Evolutionary conservation across 2,329 filamentous ascomycete species (phyloP).

Genomic region (Biscogniauxia marginata): DNA sequence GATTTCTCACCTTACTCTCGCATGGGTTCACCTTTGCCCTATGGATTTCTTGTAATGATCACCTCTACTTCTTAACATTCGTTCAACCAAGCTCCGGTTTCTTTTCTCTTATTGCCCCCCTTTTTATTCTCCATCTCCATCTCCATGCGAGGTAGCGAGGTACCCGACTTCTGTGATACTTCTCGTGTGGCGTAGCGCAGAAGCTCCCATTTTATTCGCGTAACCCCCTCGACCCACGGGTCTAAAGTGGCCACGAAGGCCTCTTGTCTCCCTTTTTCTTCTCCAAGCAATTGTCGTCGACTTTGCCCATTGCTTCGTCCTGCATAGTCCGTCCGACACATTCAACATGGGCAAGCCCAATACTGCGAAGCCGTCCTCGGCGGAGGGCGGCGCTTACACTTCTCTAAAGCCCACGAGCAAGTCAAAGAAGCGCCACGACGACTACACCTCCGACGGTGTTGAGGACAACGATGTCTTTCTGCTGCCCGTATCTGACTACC

Average conservation of each 20-base stretch:
- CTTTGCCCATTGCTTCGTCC: background rate
- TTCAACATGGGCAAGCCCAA: slow-evolving; percentile 40
- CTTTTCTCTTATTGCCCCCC: slow-evolving; percentile 15
- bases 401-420: slow-evolving; percentile 30
- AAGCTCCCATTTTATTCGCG: slow-evolving; percentile 9
- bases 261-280: slow-evolving; percentile 12
- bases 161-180: slow-evolving; percentile 7
- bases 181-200: slow-evolving; percentile 19
- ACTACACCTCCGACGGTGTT: slow-evolving; percentile 77
- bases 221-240: slow-evolving; percentile 10
- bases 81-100: slow-evolving; percentile 31
- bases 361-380: slow-evolving; percentile 38
- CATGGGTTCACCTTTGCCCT: slow-evolving; percentile 18
- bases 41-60: slow-evolving; percentile 40
- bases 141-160: no score
- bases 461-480: slow-evolving; percentile 89
- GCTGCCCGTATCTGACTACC: slow-evolving; percentile 80
- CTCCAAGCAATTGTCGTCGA: background rate
- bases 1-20: slow-evolving; percentile 14
- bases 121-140: background rate
- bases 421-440: slow-evolving; percentile 39
- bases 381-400: slow-evolving; percentile 27
- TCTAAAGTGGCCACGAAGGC: slow-evolving; percentile 27
- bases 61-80: slow-evolving; percentile 42
- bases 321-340: background rate